Evolutionary conservation across 257 asterid genomes (phyloP).

Genomic region (Eucommia ulmoides): DNA sequence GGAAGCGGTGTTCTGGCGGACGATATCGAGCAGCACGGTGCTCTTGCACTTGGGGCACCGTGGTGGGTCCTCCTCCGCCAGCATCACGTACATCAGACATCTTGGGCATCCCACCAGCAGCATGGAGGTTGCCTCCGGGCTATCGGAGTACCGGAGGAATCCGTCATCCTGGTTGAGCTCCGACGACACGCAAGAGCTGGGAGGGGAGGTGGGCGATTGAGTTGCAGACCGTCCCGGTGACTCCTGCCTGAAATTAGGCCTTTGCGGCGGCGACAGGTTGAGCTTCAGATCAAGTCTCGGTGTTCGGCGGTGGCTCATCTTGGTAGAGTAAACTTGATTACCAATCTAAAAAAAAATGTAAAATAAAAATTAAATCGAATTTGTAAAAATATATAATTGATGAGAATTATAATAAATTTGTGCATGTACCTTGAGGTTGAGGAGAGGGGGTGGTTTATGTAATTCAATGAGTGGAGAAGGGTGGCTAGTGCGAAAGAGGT

Average conservation of each 20-base stretch:
- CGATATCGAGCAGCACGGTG: slow-evolving; percentile 59
- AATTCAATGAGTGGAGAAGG: neutral
- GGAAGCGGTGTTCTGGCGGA: slow-evolving; percentile 15
- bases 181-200: slow-evolving; percentile 53
- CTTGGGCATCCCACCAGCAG: slow-evolving; percentile 66
- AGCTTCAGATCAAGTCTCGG: slow-evolving; percentile 37
- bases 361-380: neutral
- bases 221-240: slow-evolving; percentile 36
- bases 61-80: slow-evolving; percentile 71
- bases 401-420: too few relatives aligned
- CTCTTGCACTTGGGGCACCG: slow-evolving; percentile 87
- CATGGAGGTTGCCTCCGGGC: slow-evolving; percentile 49
- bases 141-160: slow-evolving; percentile 29
- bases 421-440: neutral
- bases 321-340: too few relatives aligned
- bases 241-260: slow-evolving; percentile 21
- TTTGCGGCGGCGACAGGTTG: slow-evolving; percentile 50
- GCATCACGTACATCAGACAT: slow-evolving; percentile 87
- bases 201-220: slow-evolving; percentile 31
- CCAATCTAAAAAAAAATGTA: neutral
- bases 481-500: neutral
- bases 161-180: slow-evolving; percentile 53
- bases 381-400: neutral
- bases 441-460: slow-evolving; percentile 1
- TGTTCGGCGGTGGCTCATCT: slow-evolving; percentile 27